phyloP scores from a whole-genome alignment of 768 basidiomycete species.

The Lactarius vividus region DNA sequence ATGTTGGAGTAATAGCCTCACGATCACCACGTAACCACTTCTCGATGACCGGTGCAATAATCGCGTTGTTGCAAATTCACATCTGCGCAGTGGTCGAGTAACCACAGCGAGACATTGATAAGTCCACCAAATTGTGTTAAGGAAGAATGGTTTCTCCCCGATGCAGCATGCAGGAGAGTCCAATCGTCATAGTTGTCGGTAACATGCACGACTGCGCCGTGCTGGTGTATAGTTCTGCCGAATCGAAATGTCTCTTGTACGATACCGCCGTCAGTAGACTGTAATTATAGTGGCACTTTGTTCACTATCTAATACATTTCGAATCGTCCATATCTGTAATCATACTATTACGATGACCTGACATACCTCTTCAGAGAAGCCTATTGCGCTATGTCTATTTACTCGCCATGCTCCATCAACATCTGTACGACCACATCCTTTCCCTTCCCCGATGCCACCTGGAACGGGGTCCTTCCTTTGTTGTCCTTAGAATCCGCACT shows the following conservation, averaged over 20 bases:
- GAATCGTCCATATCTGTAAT: no score
- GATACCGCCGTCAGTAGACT: neutral
- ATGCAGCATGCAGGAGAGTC: no score
- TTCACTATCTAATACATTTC: no score
- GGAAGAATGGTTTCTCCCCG: no score
- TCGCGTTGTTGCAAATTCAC: no score
- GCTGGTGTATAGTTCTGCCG: neutral
- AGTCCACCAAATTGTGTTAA: no score
- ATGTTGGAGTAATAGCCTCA: neutral
- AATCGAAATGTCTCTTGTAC: neutral
- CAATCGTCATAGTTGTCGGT: neutral
- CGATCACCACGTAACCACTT: neutral
- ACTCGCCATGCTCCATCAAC: neutral
- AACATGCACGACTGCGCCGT: neutral
- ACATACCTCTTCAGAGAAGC: constrained; percentile 2
- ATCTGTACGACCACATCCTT: neutral
- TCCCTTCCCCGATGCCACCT: neutral
- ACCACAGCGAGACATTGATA: no score
- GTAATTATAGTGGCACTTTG: no score
- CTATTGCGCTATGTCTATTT: neutral
- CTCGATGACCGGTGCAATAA: neutral
- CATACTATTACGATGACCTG: neutral
- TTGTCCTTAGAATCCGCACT: neutral
- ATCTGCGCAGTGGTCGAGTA: no score
- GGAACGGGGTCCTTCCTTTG: neutral